phyloP scores from a whole-genome alignment of 2,329 filamentous ascomycete species.

The Aspergillus amoenus region DNA sequence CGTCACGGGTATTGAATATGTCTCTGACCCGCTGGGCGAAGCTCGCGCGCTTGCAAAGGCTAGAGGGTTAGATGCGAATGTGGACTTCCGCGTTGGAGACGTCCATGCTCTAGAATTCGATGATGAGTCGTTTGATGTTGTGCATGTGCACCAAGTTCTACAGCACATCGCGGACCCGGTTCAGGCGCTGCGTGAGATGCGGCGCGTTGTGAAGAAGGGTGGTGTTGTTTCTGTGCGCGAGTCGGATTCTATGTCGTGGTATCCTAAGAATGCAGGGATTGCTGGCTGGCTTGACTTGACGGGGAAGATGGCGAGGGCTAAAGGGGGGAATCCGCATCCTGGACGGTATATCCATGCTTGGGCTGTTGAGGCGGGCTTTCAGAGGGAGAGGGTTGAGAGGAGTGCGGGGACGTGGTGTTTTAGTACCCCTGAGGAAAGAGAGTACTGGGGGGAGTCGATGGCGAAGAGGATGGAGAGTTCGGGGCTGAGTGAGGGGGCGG shows the following conservation, averaged over 20 bases:
- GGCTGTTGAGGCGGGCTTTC: constrained; percentile 38
- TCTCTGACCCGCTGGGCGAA: constrained; percentile 30
- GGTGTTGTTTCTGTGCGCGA: constrained; percentile 55
- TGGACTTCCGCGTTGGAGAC: constrained; percentile 38
- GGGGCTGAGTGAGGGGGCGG: constrained; percentile 28
- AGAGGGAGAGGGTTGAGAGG: constrained; percentile 20
- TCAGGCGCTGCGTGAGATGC: constrained; percentile 55
- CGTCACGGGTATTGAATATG: constrained; percentile 40
- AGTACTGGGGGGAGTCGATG: constrained; percentile 39
- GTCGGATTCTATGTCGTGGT: constrained; percentile 33
- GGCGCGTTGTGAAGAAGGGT: constrained; percentile 51
- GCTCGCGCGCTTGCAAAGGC: constrained; percentile 31
- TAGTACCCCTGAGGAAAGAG: constrained; percentile 30
- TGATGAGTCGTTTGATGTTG: constrained; percentile 57
- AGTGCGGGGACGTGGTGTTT: constrained; percentile 39
- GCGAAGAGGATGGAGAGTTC: constrained; percentile 27
- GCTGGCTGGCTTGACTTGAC: constrained; percentile 25
- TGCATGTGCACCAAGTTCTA: constrained; percentile 60
- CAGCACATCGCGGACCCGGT: constrained; percentile 56
- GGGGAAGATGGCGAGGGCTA: constrained; percentile 20
- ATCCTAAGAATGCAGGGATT: constrained; percentile 31
- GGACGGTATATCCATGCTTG: constrained; percentile 34
- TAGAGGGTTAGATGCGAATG: constrained; percentile 27
- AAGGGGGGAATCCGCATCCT: constrained; percentile 30
- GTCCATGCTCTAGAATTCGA: constrained; percentile 42